Base-by-base conservation (phyloP, 73 alveolate species). In the Paramecium caudatum region DNA sequence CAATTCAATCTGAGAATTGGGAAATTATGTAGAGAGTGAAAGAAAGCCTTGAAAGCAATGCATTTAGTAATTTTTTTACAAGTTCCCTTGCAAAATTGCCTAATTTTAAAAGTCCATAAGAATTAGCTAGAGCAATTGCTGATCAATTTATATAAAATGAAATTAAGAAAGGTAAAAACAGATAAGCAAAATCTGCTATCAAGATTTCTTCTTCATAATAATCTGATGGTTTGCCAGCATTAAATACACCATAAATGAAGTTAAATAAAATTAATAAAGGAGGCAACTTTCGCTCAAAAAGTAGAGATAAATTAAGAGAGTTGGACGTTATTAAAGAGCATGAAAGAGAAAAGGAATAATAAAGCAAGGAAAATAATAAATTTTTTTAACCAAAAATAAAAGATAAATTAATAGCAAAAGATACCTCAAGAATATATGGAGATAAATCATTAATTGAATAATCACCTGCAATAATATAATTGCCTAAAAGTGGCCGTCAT, bases 1-100 rank as follows among this genome's bases (percentile, higher is more conserved):
- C 88, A 19, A 74, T 74, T 21, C 69, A 74, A 74, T 74, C 88
- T 41, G 88, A 74, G 19, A 34, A 68, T 21, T 37, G 41, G 88
- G 88, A 74, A 16, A 36, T 74, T 13, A 8, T 74, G 21, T 5
- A 74, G 16, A 30, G 88, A 74, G 88, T 74, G 10, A 74, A 74
- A 16, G 43, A 74, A 45, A 74, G 88, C 43, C 10, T 74, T 21
- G 88, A 74, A 68, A 45, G 88, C 16, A 74, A 43, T 17, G 62
- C 68, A 6, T 74, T 74, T 37, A 74, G 16, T 74, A 74, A 37
- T 47, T 74, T 74, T 45, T 74, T 74, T 41, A 16, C 88, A 19
- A 74, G 68, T 37, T 74, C 62, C 12, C 32, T 74, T 21, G 88
- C 88, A 21, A 74, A 74, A 37, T 41, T 74, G 32, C 88, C 88